Base-by-base conservation (phyloP, 2,329 filamentous ascomycete genomes). In the Rasamsonia emersonii region DNA sequence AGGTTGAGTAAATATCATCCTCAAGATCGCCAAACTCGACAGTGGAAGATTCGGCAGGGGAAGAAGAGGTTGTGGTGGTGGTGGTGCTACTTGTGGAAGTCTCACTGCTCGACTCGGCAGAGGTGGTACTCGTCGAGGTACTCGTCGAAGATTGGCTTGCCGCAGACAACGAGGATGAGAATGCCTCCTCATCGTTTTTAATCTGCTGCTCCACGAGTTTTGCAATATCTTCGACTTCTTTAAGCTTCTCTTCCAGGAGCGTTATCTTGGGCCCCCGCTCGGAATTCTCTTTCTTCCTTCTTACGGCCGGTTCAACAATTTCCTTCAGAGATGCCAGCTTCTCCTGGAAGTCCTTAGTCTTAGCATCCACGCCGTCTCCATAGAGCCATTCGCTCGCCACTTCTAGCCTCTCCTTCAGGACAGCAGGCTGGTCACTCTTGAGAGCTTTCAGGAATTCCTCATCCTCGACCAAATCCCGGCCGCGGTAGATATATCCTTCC, bases 401-500 rank as follows among this genome's bases (percentile, higher is more conserved):
- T 39, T 73, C 71, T 23, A 85, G 70, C 49, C 79, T 78, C 39
- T 76, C 66, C 46, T 81, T 73, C 9, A 96, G 70, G n/a, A 64
- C 60, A 5, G 69, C 56, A 28, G 85, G 75, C 51, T 86, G 74
- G 13, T 73, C 70, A 3, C 75, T 65, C 7, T 81, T 89, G 18
- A 86, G 82, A 3, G 72, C 75, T 9, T 70, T 70, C 32, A 82
- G 66, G 54, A 95, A 96, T 1, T 70, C 68, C 28, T 84, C 77
- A 38, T 81, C 79, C 24, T 85, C 80, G 2, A 95, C 68, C 26
- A 93, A 70, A 56, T 95, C 86, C 16, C 86, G 79, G 17, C 83
- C 75, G 50, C 78, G 81, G 68, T 98, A 98, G 9, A 89, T 94
- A 59, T 82, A 96, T 9, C 74, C 80, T 60, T 98, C 91, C n/a